Percentiles rank a stretch among this genome's conserved stretches.
These are phyloP conservation scores for Candida chilensis DNA, from an alignment of 805 yeast species.

Conservation along the genomic window DNA sequence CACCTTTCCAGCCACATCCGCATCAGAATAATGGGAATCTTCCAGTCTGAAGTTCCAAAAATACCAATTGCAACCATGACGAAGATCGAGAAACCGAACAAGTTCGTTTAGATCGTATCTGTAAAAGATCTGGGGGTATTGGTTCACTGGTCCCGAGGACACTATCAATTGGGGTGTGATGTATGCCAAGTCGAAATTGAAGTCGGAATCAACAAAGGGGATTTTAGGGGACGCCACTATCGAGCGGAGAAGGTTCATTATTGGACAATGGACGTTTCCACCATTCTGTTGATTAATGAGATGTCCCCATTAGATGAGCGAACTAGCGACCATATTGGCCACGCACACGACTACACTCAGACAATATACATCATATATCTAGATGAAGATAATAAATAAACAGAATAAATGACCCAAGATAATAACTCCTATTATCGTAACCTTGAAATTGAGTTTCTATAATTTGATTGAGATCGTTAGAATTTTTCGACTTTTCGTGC, in stretches of 20 bases:
- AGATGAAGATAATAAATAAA: too few relatives aligned
- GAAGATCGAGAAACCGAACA: conserved; percentile 29
- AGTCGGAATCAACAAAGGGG: conserved; percentile 12
- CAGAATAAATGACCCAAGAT: too few relatives aligned
- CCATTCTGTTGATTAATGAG: too few relatives aligned
- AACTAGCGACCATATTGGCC: too few relatives aligned
- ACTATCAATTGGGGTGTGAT: conserved; percentile 60
- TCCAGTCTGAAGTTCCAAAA: conserved; percentile 69
- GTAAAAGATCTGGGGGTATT: conserved; percentile 30
- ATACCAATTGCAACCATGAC: conserved; percentile 56
- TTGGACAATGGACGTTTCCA: conserved; percentile 4
- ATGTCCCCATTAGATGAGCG: too few relatives aligned
- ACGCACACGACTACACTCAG: too few relatives aligned
- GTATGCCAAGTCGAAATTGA: conserved; percentile 54
- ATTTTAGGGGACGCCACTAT: conserved; percentile 13
- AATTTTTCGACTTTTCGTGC: too few relatives aligned
- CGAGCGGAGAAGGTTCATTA: conserved; percentile 5
- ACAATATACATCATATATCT: too few relatives aligned
- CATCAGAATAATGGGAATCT: conserved; percentile 23
- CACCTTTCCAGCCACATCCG: conserved; percentile 26
- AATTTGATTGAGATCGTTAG: too few relatives aligned
- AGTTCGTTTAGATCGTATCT: conserved; percentile 46
- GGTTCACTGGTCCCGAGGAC: conserved; percentile 63
- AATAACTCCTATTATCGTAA: too few relatives aligned
- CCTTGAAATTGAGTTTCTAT: too few relatives aligned